Conservation (phyloP, 495 filamentous ascomycete genomes). For the Penicillium fimorum region DNA sequence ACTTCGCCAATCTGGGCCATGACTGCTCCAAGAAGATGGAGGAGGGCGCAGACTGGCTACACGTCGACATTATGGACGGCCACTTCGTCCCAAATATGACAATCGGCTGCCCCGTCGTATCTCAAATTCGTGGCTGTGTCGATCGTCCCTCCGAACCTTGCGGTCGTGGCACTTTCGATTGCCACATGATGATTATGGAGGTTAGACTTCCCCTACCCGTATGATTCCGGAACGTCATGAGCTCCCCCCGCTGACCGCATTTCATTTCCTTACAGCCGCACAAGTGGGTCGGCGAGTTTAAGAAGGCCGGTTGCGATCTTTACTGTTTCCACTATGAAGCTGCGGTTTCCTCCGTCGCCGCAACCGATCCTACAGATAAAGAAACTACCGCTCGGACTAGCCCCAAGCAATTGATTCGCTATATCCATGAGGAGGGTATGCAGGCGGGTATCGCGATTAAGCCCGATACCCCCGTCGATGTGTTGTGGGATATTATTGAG, state of each 20-base stretch:
- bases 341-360: constrained; percentile 78
- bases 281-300: constrained; percentile 95
- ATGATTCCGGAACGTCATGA: neutral
- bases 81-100: constrained; percentile 99
- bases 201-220: constrained; percentile 37
- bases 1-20: constrained; percentile 82
- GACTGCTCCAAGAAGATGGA: constrained; percentile 81
- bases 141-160: constrained; percentile 54
- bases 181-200: constrained; percentile 99
- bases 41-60: constrained; percentile 76
- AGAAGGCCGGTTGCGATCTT: constrained; percentile 89
- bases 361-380: constrained; percentile 68
- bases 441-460: constrained; percentile 94
- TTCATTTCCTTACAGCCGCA: constrained; percentile 64
- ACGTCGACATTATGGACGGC: constrained; percentile 88
- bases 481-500: constrained; percentile 86
- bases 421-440: constrained; percentile 86
- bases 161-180: constrained; percentile 91
- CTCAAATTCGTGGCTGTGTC: constrained; percentile 84
- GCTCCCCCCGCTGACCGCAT: neutral
- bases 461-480: constrained; percentile 83
- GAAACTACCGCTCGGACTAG: constrained; percentile 64
- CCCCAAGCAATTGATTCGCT: constrained; percentile 80
- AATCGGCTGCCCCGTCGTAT: constrained; percentile 91
- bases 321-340: constrained; percentile 99